Conservation (phyloP, 129 eudicot species). For the Gnaphalium uliginosum region DNA sequence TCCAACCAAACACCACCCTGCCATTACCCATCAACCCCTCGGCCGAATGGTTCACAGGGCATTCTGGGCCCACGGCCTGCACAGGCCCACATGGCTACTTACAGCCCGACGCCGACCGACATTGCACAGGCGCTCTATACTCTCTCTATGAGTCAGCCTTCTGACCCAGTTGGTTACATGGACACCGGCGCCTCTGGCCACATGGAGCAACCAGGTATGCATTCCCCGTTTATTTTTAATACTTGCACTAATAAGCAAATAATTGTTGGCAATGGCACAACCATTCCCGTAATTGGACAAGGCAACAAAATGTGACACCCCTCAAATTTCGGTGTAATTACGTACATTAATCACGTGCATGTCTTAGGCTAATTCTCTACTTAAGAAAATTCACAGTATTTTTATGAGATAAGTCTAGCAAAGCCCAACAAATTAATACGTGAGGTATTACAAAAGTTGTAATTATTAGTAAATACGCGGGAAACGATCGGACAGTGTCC, state of each 20-base stretch:
- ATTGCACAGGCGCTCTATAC: constrained; percentile 5
- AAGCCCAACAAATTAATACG: too few relatives aligned
- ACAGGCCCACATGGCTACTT: neutral
- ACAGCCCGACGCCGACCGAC: constrained; percentile 1
- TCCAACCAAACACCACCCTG: constrained; percentile 6
- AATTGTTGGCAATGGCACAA: neutral
- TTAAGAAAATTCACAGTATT: too few relatives aligned
- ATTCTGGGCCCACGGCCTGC: constrained; percentile 9
- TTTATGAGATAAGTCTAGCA: too few relatives aligned
- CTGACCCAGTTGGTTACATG: neutral
- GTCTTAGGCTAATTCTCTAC: too few relatives aligned
- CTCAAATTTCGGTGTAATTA: too few relatives aligned
- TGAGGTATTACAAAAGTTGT: too few relatives aligned
- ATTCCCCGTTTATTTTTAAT: constrained; percentile 1
- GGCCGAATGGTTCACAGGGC: neutral
- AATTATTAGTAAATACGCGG: too few relatives aligned
- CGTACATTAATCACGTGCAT: too few relatives aligned
- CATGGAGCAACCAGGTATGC: neutral
- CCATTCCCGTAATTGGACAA: neutral
- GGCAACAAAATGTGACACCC: too few relatives aligned
- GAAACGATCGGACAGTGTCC: too few relatives aligned
- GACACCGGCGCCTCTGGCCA: neutral
- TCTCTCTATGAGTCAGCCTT: neutral
- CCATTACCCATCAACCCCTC: constrained; percentile 9
- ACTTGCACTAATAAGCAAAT: neutral